Evolutionary conservation across 306 rosid species (phyloP), one percentile per base, ranked within the genome.

Genomic region (Medicago ruthenica): DNA sequence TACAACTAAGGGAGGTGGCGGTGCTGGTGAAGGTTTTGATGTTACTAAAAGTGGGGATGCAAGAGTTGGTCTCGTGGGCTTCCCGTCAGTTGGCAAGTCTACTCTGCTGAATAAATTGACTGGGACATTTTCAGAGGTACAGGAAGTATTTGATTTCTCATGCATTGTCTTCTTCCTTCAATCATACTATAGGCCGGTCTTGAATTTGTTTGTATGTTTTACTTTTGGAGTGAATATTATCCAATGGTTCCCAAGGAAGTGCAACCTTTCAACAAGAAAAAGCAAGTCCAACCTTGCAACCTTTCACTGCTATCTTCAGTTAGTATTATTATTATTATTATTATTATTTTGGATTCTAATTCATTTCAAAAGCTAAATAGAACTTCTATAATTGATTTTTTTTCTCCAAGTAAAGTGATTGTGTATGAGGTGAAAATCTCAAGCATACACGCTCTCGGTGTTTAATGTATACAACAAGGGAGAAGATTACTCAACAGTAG

Each of bases 41-140:
- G 99, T 92, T 54, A 95, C 99, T 77, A 95, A 95, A 87, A 95
- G 99, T 69, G 99, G 99, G 45, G 99, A 95, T 89, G 93, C 97
- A 82, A 92, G 99, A 76, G 99, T 95, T 83, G 97, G 99, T 79
- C 89, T 95, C 11, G 99, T 95, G 84, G 99, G 99, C 55, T 95
- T 95, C 74, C 99, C 97, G 75, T 95, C 99, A 9, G 99, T 95
- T 71, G 99, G 99, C 54, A 95, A 95, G 85, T 95, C 99, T 67
- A 95, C 99, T 18, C 81, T 95, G 27, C 84, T 95, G 82, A 95
- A 92, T 87, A 95, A 95, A 76, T 78, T 95, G 84, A 95, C 99
- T 0, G 99, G 99, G 86, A 95, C 99, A 18, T 95, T 92, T 88
- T 95, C 99, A 17, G 99, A 95, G 99, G 97, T 92, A 90, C 37